phyloP scores from a whole-genome alignment of 2,329 filamentous ascomycete genomes.

The Ascochyta pisi region DNA sequence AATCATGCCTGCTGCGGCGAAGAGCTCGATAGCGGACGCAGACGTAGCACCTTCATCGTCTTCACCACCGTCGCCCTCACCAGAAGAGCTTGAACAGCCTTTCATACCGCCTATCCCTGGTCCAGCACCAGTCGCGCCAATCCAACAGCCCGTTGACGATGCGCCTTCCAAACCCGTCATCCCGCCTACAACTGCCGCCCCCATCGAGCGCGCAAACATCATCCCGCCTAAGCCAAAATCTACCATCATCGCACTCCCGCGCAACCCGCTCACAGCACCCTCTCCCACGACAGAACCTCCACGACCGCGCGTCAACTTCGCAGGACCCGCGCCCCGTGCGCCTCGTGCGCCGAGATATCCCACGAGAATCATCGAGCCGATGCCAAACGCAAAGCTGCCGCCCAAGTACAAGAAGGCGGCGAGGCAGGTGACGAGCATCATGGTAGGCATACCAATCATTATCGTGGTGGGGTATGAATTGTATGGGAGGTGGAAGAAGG shows the following conservation, averaged over 20 bases:
- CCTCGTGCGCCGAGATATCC: slow-evolving; percentile 11
- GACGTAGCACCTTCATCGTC: background rate
- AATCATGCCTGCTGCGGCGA: slow-evolving; percentile 5
- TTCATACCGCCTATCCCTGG: background rate
- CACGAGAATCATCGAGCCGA: slow-evolving; percentile 31
- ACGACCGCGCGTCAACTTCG: slow-evolving; percentile 9
- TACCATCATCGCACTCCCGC: slow-evolving; percentile 38
- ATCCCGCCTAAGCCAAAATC: slow-evolving; percentile 12
- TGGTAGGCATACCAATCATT: slow-evolving; percentile 45
- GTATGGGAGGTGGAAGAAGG: slow-evolving; percentile 33
- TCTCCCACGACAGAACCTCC: slow-evolving; percentile 13
- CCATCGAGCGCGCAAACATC: slow-evolving; percentile 11
- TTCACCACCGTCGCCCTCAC: background rate
- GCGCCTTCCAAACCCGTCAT: slow-evolving; percentile 1
- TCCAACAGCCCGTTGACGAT: slow-evolving; percentile 11
- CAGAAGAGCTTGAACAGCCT: background rate
- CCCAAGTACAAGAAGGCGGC: slow-evolving; percentile 43
- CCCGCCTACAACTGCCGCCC: slow-evolving; percentile 5
- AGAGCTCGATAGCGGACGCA: background rate
- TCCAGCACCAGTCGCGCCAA: slow-evolving; percentile 2
- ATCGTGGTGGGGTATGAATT: slow-evolving; percentile 45
- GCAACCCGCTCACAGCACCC: slow-evolving; percentile 21
- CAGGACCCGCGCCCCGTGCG: slow-evolving; percentile 12
- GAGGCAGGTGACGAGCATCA: slow-evolving; percentile 41
- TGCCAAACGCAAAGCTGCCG: slow-evolving; percentile 29